Base-by-base conservation (phyloP, 441 rosid genomes). In the Adansonia madagascariensis region DNA sequence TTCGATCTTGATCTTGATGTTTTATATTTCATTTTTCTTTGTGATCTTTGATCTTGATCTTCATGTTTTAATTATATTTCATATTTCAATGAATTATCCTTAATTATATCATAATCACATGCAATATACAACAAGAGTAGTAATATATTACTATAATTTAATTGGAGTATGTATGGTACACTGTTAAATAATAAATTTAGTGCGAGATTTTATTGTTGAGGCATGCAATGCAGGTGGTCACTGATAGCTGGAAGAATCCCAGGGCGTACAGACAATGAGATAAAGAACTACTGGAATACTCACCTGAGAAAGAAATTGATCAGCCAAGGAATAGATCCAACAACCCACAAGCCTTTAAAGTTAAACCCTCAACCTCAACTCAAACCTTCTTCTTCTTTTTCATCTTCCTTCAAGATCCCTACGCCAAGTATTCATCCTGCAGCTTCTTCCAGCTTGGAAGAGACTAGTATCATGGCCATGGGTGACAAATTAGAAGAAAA, bases 221-320 rank as follows among this genome's bases (percentile, higher is more conserved):
- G 39, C 39, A 24, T 24, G 27, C 27, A 24, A 35, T 35, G 71
- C 64, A 72, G 75, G 14, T 72, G 75, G 75, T 72, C 75, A 4
- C 61, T 72, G 3, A 72, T 72, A 35, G 64, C 75, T 27, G 75
- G 75, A 39, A 55, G 75, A 41, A 72, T 72, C 6, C 75, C 75
- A 15, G 75, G 75, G 14, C 62, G 75, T 4, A 72, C 75, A 2
- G 75, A 72, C 9, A 72, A 72, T 39, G 75, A 72, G 75, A 72
- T 72, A 1, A 24, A 24, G 27, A 24, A 24, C 27, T 24, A 24
- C 27, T 24, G 27, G 27, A 24, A 24, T 24, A 24, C 27, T 24
- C 27, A 24, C 27, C 27, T 24, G 27, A 24, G 27, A 24, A 24
- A 24, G 27, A 24, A 24, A 24, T 24, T 24, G 27, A 24, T 24